Conservation (phyloP, 768 basidiomycete genomes). For the Amanita muscaria region DNA sequence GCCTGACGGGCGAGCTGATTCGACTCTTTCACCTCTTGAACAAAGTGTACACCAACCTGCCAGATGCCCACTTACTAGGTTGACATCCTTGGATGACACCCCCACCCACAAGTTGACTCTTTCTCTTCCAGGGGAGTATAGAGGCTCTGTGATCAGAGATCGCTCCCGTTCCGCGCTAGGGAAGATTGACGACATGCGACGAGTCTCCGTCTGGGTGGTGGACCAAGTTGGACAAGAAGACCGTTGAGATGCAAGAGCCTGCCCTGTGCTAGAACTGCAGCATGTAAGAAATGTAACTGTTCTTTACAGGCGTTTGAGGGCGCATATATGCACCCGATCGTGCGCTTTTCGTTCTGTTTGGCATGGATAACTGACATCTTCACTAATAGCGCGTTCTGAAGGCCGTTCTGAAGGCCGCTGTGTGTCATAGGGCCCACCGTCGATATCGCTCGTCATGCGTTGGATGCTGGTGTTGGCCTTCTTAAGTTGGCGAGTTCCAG, state of each 20-base stretch:
- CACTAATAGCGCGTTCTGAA: no score
- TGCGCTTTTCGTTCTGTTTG: no score
- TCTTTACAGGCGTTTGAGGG: no score
- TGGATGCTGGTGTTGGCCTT: no score
- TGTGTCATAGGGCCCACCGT: no score
- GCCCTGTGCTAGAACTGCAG: slow-evolving; percentile 26
- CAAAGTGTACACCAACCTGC: background rate
- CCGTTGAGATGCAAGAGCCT: slow-evolving; percentile 31
- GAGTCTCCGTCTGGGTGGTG: slow-evolving; percentile 19
- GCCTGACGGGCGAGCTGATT: background rate
- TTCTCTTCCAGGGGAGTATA: background rate
- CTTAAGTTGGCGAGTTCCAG: no score
- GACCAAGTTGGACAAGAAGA: slow-evolving; percentile 20
- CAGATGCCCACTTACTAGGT: background rate
- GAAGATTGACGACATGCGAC: slow-evolving; percentile 1
- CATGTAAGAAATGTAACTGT: slow-evolving; percentile 28
- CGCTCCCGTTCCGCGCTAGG: slow-evolving; percentile 4
- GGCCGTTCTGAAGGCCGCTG: no score
- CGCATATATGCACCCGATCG: no score
- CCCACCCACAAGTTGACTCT: background rate
- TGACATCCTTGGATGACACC: background rate
- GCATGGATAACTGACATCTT: no score
- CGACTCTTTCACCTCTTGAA: background rate
- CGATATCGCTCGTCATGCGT: no score
- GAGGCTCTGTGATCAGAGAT: background rate